Base-by-base conservation (phyloP, 73 alveolate genomes). In the Paramecium caudatum region DNA sequence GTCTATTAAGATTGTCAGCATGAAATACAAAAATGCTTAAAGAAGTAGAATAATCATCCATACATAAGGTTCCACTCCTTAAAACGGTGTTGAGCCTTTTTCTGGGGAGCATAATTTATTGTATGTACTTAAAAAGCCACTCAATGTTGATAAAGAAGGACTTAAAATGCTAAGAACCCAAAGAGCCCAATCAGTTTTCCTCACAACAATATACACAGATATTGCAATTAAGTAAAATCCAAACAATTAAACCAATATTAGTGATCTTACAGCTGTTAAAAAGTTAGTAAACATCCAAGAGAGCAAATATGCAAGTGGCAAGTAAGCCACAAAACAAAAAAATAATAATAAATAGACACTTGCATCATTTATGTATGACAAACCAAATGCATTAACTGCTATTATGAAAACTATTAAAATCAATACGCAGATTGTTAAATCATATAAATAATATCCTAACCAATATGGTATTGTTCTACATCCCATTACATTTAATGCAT, bases 401-500 rank as follows among this genome's bases (percentile, higher is more conserved):
- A 45, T 45, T 21, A 74, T 39, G 43, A 27, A 74, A 17, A 36
- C 19, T 8, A 74, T 23, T 0, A 74, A 34, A 3, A 74, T 41
- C 10, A 74, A 21, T 19, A 74, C 27, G 32, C 88, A 19, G 16
- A 65, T 36, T 6, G 10, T 13, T 5, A 65, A n/a, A 47, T 83
- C 91, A 25, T 55, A 83, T 17, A 55, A 12, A 34, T 55, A 83
- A 47, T 48, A 45, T 7, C 85, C 91, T 25, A 55, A 48, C 91
- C 91, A 83, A 48, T 48, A 83, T 19, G 91, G 91, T 33, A 83
- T 17, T 83, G 46, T 48, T 83, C 91, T 83, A 37, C 83, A 83
- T 3, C 91, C 91, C 91, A 83, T 83, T 5, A 83, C 91, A 61
- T 83, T 83, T 9, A 83, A 10, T 36, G 91, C 91, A 55, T 83